A percentile compares a stretch with the other conserved stretches of the same genome.
Evolutionary conservation across 2,329 filamentous ascomycete species (phyloP).

Genomic region (Cladosporium velox): DNA sequence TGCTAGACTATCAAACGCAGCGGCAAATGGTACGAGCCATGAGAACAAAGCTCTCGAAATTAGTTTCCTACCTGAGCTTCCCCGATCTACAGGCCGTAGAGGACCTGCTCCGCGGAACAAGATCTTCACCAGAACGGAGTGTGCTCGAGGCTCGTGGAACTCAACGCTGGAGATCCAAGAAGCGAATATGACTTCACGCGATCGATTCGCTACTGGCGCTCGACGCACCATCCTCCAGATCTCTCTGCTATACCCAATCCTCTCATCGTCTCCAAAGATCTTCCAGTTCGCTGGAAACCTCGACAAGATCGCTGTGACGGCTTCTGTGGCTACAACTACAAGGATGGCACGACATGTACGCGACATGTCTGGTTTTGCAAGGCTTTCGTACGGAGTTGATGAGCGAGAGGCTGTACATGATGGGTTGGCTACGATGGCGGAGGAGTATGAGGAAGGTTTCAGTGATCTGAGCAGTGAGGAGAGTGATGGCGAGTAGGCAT

Average conservation of each 20-base stretch:
- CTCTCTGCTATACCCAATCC: constrained; percentile 68
- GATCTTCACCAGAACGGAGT: constrained; percentile 44
- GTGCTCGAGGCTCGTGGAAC: constrained; percentile 44
- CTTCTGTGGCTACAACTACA: constrained; percentile 71
- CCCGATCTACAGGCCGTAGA: constrained; percentile 23
- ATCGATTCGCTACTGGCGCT: constrained; percentile 37
- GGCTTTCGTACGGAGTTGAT: constrained; percentile 66
- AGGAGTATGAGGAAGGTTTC: constrained; percentile 89
- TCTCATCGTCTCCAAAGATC: constrained; percentile 82
- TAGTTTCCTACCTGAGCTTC: constrained; percentile 32
- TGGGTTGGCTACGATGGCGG: constrained; percentile 76
- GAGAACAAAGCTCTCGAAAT: constrained; percentile 25
- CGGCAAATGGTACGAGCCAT: constrained; percentile 28
- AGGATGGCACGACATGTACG: constrained; percentile 70
- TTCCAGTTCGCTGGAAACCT: constrained; percentile 53
- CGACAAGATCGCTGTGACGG: constrained; percentile 48
- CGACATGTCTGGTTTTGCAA: constrained; percentile 53
- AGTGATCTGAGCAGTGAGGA: constrained; percentile 69
- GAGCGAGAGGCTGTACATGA: constrained; percentile 85
- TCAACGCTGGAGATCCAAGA: constrained; percentile 34
- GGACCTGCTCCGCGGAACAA: constrained; percentile 31
- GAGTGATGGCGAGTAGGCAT: constrained; percentile 8
- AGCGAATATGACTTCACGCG: constrained; percentile 33
- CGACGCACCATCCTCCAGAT: constrained; percentile 42
- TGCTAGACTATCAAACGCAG: constrained; percentile 36